A percentile compares a stretch with the other conserved stretches of the same genome.
phyloP scores from a whole-genome alignment of 352 stramenopile species.

The Phytophthora pini region DNA sequence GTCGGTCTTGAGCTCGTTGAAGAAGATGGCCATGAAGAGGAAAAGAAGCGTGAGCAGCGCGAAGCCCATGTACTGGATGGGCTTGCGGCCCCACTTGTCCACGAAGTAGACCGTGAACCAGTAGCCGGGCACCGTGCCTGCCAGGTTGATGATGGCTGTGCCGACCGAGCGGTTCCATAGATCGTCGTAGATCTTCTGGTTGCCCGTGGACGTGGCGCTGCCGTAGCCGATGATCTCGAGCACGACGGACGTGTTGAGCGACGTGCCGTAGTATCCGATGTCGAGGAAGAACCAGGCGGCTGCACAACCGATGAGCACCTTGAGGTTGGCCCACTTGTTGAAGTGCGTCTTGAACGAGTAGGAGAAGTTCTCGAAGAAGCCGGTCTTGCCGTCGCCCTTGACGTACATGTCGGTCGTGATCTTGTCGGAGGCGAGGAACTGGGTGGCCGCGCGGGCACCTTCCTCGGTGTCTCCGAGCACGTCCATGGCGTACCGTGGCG shows the following conservation, averaged over 20 bases:
- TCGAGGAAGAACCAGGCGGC: slow-evolving; percentile 68
- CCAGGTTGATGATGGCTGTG: slow-evolving; percentile 56
- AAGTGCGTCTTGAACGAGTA: slow-evolving; percentile 44
- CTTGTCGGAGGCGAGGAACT: slow-evolving; percentile 47
- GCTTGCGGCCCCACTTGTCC: slow-evolving; percentile 55
- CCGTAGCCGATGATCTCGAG: slow-evolving; percentile 54
- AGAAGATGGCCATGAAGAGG: slow-evolving; percentile 58
- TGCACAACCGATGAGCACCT: slow-evolving; percentile 54
- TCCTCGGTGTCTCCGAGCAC: slow-evolving; percentile 49
- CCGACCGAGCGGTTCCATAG: slow-evolving; percentile 52
- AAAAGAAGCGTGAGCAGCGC: slow-evolving; percentile 48
- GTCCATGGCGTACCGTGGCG: slow-evolving; percentile 50
- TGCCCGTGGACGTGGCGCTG: slow-evolving; percentile 38
- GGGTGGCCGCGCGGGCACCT: slow-evolving; percentile 31
- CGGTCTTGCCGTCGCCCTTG: slow-evolving; percentile 52
- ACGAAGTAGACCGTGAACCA: slow-evolving; percentile 72
- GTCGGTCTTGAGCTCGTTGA: slow-evolving; percentile 47
- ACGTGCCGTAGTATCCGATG: slow-evolving; percentile 69
- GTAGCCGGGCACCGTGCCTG: slow-evolving; percentile 64
- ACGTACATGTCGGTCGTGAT: slow-evolving; percentile 47
- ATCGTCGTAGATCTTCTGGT: slow-evolving; percentile 57
- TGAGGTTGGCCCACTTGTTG: slow-evolving; percentile 53
- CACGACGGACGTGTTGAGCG: slow-evolving; percentile 55
- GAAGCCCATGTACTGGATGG: slow-evolving; percentile 73
- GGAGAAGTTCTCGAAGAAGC: slow-evolving; percentile 44